A percentile compares a stretch with the other conserved stretches of the same genome.
Evolutionary conservation across 768 basidiomycete genomes (phyloP).

Genomic region (Postia placenta): DNA sequence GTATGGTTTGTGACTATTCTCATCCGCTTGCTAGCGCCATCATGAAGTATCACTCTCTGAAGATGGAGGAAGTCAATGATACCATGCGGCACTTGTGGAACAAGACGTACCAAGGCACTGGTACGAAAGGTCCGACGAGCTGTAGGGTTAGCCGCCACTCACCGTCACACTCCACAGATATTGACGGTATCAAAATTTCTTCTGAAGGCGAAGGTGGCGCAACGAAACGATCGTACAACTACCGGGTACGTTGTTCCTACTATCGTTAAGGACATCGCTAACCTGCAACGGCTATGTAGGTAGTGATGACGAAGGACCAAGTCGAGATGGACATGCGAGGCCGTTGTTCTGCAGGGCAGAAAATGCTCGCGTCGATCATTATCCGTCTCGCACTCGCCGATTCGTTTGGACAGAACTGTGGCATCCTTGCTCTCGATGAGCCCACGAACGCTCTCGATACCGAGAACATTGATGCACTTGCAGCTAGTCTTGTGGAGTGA

Average conservation of each 20-base stretch:
- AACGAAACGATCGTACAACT: conserved; percentile 94
- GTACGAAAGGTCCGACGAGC: conserved; percentile 33
- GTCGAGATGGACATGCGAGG: conserved; percentile 99
- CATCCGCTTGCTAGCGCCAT: conserved; percentile 63
- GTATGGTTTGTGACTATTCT: conserved; percentile 5
- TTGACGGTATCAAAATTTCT: conserved; percentile 93
- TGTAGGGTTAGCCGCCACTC: background rate
- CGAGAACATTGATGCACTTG: conserved; percentile 94
- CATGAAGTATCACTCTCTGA: conserved; percentile 95
- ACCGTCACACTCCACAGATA: conserved; percentile 65
- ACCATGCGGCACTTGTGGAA: conserved; percentile 97
- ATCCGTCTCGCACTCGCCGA: conserved; percentile 96
- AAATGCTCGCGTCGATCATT: conserved; percentile 97
- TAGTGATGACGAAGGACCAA: conserved; percentile 98
- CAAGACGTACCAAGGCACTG: conserved; percentile 98
- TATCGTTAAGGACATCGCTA: conserved; percentile 3
- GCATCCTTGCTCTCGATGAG: conserved; percentile 95
- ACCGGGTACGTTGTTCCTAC: conserved; percentile 55
- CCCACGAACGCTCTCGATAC: conserved; percentile 96
- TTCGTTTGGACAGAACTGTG: conserved; percentile 96
- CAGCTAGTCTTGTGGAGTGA: conserved; percentile 86
- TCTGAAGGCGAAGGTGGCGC: conserved; percentile 90
- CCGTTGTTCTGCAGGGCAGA: conserved; percentile 96
- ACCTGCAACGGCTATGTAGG: conserved; percentile 38
- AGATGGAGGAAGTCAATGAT: conserved; percentile 99